Base-by-base conservation (phyloP, 495 filamentous ascomycete genomes). In the Penicillium maclennaniae region DNA sequence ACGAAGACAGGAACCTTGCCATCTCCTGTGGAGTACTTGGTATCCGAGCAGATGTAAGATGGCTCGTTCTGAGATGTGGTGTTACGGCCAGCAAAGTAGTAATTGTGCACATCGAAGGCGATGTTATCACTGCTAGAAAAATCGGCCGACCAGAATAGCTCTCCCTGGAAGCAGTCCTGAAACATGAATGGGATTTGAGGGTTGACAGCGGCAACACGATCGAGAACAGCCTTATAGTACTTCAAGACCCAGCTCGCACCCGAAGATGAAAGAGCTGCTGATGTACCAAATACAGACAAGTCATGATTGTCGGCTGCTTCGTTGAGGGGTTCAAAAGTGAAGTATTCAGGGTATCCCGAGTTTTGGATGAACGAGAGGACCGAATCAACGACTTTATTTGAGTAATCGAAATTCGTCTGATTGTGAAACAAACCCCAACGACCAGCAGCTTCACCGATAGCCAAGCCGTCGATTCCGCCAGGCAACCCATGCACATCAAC, bases 391-490 rank as follows among this genome's bases (percentile, higher is more conserved):
- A 46, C 54, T 62, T 40, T 23, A 17, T 62, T 55, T 16, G 60
- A 68, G 45, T 68, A 61, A 1, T 59, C 47, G 14, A 66, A 54
- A 28, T 60, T 60, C 8, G 62, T 66, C 23, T 61, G 37, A 42
- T 68, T 66, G 16, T 62, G 39, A 54, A 60, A 68, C 62, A 62
- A 66, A 3, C 46, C 58, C 28, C 53, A 65, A 43, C 63, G 62
- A 4, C 60, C 62, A 3, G 41, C 44, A 4, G 60, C 62, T 45
- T 68, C 66, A 15, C 66, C 66, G 9, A 63, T 63, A 7, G 49
- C 47, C 7, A 63, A 43, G 4, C 60, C 62, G 34, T 66, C 66
- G 12, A 56, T 51, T 17, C 62, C 66, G 0, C 62, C 65, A 4
- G 65, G 66, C 15, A 68, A 56, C 3, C 56, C 58, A 44, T 68